Conservation (phyloP, 2,329 filamentous ascomycete species). For the Colletotrichum siamense region DNA sequence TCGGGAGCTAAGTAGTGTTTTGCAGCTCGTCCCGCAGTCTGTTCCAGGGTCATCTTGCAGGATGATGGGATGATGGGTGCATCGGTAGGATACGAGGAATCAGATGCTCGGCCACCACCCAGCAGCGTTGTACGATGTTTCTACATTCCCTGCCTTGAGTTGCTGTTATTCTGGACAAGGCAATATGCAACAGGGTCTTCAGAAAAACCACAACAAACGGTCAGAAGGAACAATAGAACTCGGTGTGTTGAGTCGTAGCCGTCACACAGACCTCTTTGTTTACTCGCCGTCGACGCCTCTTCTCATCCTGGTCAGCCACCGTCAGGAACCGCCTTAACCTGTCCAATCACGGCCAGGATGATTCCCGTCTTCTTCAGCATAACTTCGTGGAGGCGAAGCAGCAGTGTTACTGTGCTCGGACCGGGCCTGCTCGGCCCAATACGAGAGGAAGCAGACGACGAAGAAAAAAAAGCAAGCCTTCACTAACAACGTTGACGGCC, state of each 20-base stretch:
- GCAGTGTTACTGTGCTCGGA: background rate
- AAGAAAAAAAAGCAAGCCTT: background rate
- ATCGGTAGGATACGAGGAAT: background rate
- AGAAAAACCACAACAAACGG: background rate
- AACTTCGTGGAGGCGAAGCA: conserved; percentile 2
- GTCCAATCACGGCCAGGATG: background rate
- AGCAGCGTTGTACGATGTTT: background rate
- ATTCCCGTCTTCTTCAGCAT: background rate
- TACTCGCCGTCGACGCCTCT: conserved; percentile 1
- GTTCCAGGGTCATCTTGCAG: background rate
- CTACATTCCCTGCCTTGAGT: background rate
- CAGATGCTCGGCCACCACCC: background rate
- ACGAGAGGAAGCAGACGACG: background rate
- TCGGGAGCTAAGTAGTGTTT: background rate
- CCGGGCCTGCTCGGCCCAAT: background rate
- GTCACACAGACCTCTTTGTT: conserved; percentile 11
- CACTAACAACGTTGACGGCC: background rate
- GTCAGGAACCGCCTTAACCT: background rate
- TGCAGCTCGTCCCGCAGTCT: background rate
- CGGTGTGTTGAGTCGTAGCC: background rate
- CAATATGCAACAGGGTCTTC: background rate
- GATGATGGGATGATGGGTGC: background rate
- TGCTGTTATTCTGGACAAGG: background rate
- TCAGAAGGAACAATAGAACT: background rate
- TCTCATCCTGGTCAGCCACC: background rate